A percentile compares a stretch with the other conserved stretches of the same genome.
These are phyloP conservation scores for Fusarium pilosicola DNA, from an alignment of 2,329 filamentous ascomycete species.

Conservation along the genomic window DNA sequence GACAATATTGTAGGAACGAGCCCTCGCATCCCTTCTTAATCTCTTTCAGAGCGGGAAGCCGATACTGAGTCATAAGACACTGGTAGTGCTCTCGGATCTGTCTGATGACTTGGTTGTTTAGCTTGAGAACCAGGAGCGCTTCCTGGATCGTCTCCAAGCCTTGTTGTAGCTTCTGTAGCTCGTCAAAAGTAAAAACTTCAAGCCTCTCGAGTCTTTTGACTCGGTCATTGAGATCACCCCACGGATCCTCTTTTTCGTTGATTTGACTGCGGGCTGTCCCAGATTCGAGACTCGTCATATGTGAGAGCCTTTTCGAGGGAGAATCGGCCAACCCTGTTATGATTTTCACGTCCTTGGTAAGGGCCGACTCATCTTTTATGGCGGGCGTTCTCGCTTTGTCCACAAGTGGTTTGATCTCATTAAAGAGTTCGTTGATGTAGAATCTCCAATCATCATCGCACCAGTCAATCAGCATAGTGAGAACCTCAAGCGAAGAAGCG, in stretches of 20 bases:
- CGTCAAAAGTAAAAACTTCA: not conserved
- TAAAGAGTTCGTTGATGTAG: conserved; percentile 22
- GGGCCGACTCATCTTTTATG: not conserved
- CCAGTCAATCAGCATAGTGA: conserved; percentile 25
- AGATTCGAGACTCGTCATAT: not conserved
- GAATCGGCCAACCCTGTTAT: not conserved
- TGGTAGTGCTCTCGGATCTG: conserved; percentile 28
- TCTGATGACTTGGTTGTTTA: conserved; percentile 22
- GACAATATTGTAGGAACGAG: not conserved
- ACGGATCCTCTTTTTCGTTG: not conserved
- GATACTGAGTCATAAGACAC: not conserved
- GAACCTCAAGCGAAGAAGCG: not conserved
- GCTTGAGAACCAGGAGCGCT: conserved; percentile 13
- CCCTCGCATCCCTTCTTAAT: not conserved
- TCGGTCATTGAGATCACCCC: not conserved
- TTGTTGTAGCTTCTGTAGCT: conserved; percentile 9
- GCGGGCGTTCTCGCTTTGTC: conserved; percentile 1
- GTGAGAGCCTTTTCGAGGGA: not conserved
- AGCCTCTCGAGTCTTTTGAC: not conserved
- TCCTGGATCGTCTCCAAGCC: conserved; percentile 19
- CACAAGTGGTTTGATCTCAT: not conserved
- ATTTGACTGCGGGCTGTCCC: not conserved
- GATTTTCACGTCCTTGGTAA: not conserved
- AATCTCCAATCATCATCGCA: conserved; percentile 29
- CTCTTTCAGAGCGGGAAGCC: not conserved